Base-by-base conservation (phyloP, 371 early-diverging fungal genomes). In the Rhizopus arrhizus region DNA sequence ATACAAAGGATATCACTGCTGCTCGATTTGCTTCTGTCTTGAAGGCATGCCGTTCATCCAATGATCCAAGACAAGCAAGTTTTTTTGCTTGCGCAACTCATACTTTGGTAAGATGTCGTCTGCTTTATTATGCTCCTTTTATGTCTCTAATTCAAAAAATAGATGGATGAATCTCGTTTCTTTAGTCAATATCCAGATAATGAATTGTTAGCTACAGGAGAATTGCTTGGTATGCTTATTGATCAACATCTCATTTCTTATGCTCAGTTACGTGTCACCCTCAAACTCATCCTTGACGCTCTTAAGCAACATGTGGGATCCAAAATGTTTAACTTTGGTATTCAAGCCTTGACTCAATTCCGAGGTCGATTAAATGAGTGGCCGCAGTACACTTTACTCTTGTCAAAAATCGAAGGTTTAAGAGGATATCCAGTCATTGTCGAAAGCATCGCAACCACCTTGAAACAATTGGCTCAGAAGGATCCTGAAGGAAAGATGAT, bases 171-270 rank as follows among this genome's bases (percentile, higher is more conserved):
- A 73, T 93, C 91, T 72, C 89, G 91, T 29, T 97, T 93, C 68
- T 95, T 97, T 60, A 81, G 85, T 31, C 89, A 92, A 60, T 98
- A 97, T 69, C 98, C 97, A 0, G 95, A 94, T 42, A 89, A 91
- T 61, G 92, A 95, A 66, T 82, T 97, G 28, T 68, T 85, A 11
- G 86, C 92, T 43, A 95, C 98, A 0, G 91, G 91, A 45, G 86
- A 87, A 51, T 75, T 98, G 22, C 89, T 98, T 60, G 98, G 98
- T 5, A 75, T 87, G 7, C 68, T 97, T 61, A 89, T 97, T 16
- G 90, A 93, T 55, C 82, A 89, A 41, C 93, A 91, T 46, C 77
- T 96, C 50, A 87, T 95, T 11, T 81, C 89, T 0, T 85, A 85
- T 36, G 79, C 82, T 40, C 84, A 86, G 4, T 81, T 95, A 51